These are phyloP conservation scores for Boletus coccyginus DNA, from an alignment of 768 basidiomycete species.

Conservation along the genomic window DNA sequence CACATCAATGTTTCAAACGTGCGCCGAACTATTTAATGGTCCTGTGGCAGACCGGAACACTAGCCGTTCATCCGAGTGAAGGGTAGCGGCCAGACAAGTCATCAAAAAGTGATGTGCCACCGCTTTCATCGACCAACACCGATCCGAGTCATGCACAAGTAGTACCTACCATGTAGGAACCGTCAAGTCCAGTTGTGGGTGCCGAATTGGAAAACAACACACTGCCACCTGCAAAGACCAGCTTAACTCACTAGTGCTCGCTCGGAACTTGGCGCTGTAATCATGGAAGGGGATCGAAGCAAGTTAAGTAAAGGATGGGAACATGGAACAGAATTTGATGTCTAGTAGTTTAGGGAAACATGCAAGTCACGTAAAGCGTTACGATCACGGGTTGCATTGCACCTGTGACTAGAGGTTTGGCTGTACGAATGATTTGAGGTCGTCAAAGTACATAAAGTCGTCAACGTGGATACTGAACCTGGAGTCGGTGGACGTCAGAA, in stretches of 20 bases:
- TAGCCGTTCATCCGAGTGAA: background rate
- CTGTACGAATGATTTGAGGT: constrained; percentile 10
- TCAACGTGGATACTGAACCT: constrained; percentile 20
- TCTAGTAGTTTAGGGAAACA: constrained; percentile 6
- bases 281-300: background rate
- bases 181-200: background rate
- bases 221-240: background rate
- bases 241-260: background rate
- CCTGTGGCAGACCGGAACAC: background rate
- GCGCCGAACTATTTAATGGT: no score
- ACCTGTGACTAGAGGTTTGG: constrained; percentile 1
- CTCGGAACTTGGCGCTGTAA: background rate
- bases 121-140: background rate
- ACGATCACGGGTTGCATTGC: constrained; percentile 10
- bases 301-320: background rate
- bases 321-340: background rate
- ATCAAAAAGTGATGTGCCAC: background rate
- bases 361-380: constrained; percentile 1
- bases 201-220: background rate
- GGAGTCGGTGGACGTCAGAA: constrained; percentile 7
- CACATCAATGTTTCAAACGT: background rate
- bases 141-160: no score
- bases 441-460: constrained; percentile 28
- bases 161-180: background rate
- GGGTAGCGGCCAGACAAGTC: background rate